A percentile compares a stretch with the other conserved stretches of the same genome.
Evolutionary conservation across 83 land plant genomes (phyloP).

Genomic region (Diphasiastrum complanatum): DNA sequence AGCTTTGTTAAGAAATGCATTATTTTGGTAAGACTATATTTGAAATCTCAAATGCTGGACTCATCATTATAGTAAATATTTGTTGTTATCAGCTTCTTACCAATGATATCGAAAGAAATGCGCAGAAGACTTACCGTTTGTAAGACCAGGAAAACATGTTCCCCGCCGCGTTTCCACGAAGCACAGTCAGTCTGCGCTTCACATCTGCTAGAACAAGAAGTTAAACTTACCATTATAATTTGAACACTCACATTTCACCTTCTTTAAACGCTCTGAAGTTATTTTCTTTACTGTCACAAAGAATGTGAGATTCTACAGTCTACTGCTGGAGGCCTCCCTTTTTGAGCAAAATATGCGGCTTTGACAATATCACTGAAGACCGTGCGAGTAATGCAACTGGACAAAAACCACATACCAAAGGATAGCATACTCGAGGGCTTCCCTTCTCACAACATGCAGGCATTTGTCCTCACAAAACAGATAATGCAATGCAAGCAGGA

Average conservation of each 20-base stretch:
- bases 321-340: not conserved
- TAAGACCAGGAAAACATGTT: slow-evolving; percentile 52
- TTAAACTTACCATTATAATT: not conserved
- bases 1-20: too few species aligned
- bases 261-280: not conserved
- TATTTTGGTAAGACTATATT: too few species aligned
- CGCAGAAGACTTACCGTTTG: slow-evolving; percentile 31
- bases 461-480: too few species aligned
- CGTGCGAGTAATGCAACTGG: too few species aligned
- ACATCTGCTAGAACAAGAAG: slow-evolving; percentile 29
- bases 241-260: not conserved
- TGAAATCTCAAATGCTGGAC: too few species aligned
- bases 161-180: slow-evolving; percentile 49
- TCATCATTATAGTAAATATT: not conserved
- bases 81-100: not conserved
- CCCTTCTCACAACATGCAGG: too few species aligned
- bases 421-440: too few species aligned
- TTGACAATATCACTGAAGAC: not conserved
- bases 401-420: too few species aligned
- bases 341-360: not conserved
- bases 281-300: too few species aligned
- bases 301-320: not conserved
- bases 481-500: too few species aligned
- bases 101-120: not conserved
- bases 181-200: slow-evolving; percentile 42